Evolutionary conservation across 2,329 filamentous ascomycete genomes (phyloP), one percentile per base, ranked within the genome.

Genomic region (Cryoendolithus antarcticus): DNA sequence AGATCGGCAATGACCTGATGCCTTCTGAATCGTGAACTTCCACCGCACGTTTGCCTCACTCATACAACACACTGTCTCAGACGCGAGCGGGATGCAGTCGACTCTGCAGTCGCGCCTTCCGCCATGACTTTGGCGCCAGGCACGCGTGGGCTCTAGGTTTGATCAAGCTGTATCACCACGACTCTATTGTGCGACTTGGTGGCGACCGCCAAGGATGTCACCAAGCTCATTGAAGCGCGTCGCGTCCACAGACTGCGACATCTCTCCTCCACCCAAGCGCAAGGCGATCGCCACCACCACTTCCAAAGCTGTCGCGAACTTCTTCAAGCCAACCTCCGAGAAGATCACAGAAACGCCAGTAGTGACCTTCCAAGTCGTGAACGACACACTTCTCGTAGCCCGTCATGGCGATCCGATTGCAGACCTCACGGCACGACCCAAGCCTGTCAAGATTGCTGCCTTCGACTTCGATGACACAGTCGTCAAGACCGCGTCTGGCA

Each of bases 391-490:
- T 13, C 70, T 96, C 4, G 36, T 35, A 40, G 38, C 33, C 21
- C 33, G 36, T 28, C 38, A 40, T 29, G 38, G 38, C n/a, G 11
- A 40, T 29, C 34, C 38, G 2, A 21, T 7, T 9, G 9, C 15
- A 3, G 38, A 32, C 12, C 72, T 91, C 15, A 86, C 78, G n/a
- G 77, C 73, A 44, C 88, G 85, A 55, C 42, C 48, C n/a, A 50
- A 45, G 36, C 66, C 69, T 37, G 59, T 59, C n/a, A 82, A 78
- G 55, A 68, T 86, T 39, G 81, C 80, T 0, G 79, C 77, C 0
- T 86, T 86, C 48, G 81, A 86, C 50, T 67, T 86, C 13, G 91
- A 98, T 57, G 91, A 84, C 6, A 98, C 91, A 1, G 64, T 98
- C 28, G 86, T 98, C 45, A 69, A 69, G 2, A 82, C 86, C 0